Conservation (phyloP, 495 filamentous ascomycete species). For the Apodospora peruviana region DNA sequence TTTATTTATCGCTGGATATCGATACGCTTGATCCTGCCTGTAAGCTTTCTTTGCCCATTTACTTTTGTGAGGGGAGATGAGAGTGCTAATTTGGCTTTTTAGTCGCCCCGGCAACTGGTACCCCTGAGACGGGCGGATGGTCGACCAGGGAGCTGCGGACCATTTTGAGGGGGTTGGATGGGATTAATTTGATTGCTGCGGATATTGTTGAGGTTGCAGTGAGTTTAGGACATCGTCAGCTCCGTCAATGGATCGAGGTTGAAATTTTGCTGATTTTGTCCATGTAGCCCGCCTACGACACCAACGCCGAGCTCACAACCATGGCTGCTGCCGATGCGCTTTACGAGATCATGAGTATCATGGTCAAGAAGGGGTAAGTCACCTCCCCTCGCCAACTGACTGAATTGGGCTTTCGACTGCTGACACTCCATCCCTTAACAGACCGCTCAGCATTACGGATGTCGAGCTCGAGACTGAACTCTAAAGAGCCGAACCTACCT, state of each 20-base stretch:
- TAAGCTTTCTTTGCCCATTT: conserved; percentile 2
- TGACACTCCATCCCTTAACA: conserved; percentile 1
- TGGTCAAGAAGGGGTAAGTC: conserved; percentile 58
- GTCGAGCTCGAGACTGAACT: background rate
- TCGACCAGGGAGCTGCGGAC: conserved; percentile 67
- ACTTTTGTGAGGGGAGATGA: background rate
- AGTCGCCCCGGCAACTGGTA: conserved; percentile 67
- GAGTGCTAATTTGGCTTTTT: conserved; percentile 4
- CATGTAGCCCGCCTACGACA: conserved; percentile 73
- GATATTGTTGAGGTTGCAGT: conserved; percentile 79
- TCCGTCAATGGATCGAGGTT: background rate
- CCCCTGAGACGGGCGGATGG: conserved; percentile 74
- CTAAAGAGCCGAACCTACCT: no score
- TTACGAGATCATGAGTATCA: conserved; percentile 82
- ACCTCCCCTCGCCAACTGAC: background rate
- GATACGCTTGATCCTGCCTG: conserved; percentile 66
- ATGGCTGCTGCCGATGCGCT: conserved; percentile 76
- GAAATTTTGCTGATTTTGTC: background rate
- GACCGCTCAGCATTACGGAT: conserved; percentile 13
- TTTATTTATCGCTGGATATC: conserved; percentile 73
- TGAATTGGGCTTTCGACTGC: background rate
- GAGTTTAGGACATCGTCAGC: conserved; percentile 12
- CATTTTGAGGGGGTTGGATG: conserved; percentile 65
- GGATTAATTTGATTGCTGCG: conserved; percentile 65
- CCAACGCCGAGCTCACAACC: conserved; percentile 78